Evolutionary conservation across 75 land plant species (phyloP).

Genomic region (Pinus tabuliformis): DNA sequence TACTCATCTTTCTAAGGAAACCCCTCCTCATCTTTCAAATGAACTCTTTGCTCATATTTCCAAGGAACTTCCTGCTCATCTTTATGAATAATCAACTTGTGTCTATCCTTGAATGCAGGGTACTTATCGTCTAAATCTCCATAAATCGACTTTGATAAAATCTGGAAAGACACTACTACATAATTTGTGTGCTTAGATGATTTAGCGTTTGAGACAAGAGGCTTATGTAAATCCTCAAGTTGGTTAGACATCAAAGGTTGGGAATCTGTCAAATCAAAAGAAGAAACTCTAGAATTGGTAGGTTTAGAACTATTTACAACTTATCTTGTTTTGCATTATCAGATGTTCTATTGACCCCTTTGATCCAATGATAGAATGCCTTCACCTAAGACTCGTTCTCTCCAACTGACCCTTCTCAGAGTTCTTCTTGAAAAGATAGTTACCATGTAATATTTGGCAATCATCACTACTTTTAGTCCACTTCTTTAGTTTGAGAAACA

Average conservation of each 20-base stretch:
- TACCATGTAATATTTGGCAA: conserved; percentile 15
- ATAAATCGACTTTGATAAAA: conserved; percentile 81
- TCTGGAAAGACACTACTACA: conserved; percentile 63
- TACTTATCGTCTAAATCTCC: conserved; percentile 52
- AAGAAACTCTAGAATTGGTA: conserved; percentile 18
- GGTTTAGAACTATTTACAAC: conserved; percentile 38
- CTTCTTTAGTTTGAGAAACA: conserved; percentile 45
- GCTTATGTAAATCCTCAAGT: not conserved
- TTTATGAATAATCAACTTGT: conserved; percentile 20
- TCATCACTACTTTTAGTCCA: conserved; percentile 49
- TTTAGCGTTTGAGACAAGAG: too few species aligned
- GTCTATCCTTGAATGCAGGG: conserved; percentile 22
- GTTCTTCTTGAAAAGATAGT: conserved; percentile 22
- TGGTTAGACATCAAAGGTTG: conserved; percentile 2
- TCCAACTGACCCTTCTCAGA: conserved; percentile 25
- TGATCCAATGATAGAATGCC: conserved; percentile 65
- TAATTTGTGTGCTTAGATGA: too few species aligned
- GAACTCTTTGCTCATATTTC: conserved; percentile 7
- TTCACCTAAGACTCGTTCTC: conserved; percentile 32
- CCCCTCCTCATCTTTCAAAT: conserved; percentile 16
- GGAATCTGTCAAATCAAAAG: conserved; percentile 6
- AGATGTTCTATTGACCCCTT: conserved; percentile 32
- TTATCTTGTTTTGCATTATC: conserved; percentile 34
- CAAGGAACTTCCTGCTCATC: conserved; percentile 22
- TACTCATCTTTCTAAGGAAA: conserved; percentile 18